These are phyloP conservation scores for Hypoxylon sp. DNA, from an alignment of 2,329 filamentous ascomycete genomes.

Conservation along the genomic window DNA sequence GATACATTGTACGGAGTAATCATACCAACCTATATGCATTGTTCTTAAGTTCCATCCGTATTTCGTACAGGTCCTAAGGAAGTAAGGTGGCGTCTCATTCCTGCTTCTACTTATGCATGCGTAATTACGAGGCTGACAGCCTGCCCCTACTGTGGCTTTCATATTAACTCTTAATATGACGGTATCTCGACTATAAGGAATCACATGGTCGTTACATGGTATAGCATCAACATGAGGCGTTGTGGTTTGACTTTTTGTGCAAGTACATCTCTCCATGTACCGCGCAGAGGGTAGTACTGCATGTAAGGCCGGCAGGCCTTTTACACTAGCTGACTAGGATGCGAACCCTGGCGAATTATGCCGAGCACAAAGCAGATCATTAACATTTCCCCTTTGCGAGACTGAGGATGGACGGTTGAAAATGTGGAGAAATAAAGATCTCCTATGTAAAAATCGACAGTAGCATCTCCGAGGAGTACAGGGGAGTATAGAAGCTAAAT, in stretches of 20 bases:
- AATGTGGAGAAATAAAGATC: slow-evolving; percentile 41
- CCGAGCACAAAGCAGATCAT: slow-evolving; percentile 31
- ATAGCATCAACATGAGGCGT: slow-evolving; percentile 10
- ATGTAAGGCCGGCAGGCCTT: slow-evolving; percentile 35
- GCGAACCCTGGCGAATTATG: slow-evolving; percentile 19
- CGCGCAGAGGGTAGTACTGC: slow-evolving; percentile 24
- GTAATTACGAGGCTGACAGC: slow-evolving; percentile 13
- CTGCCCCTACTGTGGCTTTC: slow-evolving; percentile 7
- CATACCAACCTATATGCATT: neutral
- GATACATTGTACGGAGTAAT: neutral
- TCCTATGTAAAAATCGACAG: slow-evolving; percentile 38
- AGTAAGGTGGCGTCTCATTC: slow-evolving; percentile 18
- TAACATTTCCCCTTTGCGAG: slow-evolving; percentile 31
- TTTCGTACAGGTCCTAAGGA: neutral
- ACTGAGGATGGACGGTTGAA: slow-evolving; percentile 26
- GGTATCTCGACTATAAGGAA: slow-evolving; percentile 18
- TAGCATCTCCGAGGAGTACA: slow-evolving; percentile 49
- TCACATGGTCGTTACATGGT: slow-evolving; percentile 27
- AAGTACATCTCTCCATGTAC: slow-evolving; percentile 24
- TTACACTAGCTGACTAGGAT: no score
- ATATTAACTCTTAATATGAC: slow-evolving; percentile 7
- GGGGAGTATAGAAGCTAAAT: slow-evolving; percentile 30
- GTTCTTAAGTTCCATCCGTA: neutral
- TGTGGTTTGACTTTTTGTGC: slow-evolving; percentile 18
- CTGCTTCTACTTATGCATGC: slow-evolving; percentile 18